Percentiles rank a stretch among this genome's conserved stretches.
Evolutionary conservation across 176 grass and related monocot genomes (phyloP).

Genomic region (Carex parvula): DNA sequence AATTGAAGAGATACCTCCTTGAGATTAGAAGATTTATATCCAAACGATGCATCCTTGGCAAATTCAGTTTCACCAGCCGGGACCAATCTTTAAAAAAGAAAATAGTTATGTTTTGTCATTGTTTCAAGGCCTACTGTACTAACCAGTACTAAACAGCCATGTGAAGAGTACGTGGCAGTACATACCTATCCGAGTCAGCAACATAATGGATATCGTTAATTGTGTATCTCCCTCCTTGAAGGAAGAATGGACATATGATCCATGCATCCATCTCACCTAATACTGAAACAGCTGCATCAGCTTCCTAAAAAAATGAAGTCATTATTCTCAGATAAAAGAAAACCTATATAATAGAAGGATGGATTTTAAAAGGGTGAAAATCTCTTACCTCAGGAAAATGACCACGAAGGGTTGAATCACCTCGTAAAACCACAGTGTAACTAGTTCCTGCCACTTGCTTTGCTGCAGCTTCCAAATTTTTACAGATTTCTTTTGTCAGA

Average conservation of each 20-base stretch:
- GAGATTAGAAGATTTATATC: slow-evolving; percentile 95
- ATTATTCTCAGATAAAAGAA: slow-evolving; percentile 3
- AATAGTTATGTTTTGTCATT: background rate
- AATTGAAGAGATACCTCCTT: slow-evolving; percentile 57
- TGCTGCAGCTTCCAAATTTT: slow-evolving; percentile 82
- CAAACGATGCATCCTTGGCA: slow-evolving; percentile 91
- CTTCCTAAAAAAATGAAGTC: slow-evolving; percentile 53
- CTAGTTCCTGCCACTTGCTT: slow-evolving; percentile 60
- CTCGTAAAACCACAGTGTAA: slow-evolving; percentile 88
- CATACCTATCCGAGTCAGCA: slow-evolving; percentile 73
- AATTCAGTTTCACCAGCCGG: slow-evolving; percentile 95
- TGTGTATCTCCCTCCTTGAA: slow-evolving; percentile 96
- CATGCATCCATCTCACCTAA: slow-evolving; percentile 99
- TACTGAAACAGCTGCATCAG: slow-evolving; percentile 82
- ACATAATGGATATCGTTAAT: slow-evolving; percentile 90
- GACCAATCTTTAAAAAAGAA: slow-evolving; percentile 60
- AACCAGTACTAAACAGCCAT: no score
- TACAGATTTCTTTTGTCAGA: slow-evolving; percentile 78
- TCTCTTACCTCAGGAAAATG: slow-evolving; percentile 83
- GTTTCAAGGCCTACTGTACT: background rate
- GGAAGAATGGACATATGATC: slow-evolving; percentile 98
- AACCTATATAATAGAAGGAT: background rate
- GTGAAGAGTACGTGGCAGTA: slow-evolving; percentile 4
- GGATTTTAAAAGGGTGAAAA: background rate
- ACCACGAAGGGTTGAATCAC: slow-evolving; percentile 92